Percentiles rank a stretch among this genome's conserved stretches.
phyloP scores from a whole-genome alignment of 768 basidiomycete genomes.

The Psilocybe azurescens region DNA sequence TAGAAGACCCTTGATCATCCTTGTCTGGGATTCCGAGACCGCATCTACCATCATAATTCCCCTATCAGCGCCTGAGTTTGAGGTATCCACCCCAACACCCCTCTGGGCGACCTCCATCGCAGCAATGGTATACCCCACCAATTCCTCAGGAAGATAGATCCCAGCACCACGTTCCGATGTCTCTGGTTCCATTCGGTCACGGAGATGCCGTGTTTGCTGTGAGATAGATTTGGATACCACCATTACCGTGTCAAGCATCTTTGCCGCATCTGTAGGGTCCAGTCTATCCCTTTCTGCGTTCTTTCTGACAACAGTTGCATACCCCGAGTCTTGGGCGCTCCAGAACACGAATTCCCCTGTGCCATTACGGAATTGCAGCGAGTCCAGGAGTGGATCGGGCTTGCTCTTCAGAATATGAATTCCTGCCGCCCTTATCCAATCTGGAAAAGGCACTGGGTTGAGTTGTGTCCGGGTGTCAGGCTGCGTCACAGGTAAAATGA shows the following conservation, averaged over 20 bases:
- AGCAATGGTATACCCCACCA: constrained; percentile 87
- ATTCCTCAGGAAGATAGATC: constrained; percentile 90
- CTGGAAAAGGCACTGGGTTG: constrained; percentile 71
- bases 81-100: constrained; percentile 53
- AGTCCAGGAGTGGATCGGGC: constrained; percentile 73
- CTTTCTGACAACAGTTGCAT: constrained; percentile 57
- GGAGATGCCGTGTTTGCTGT: constrained; percentile 82
- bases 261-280: constrained; percentile 63
- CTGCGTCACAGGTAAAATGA: constrained; percentile 82
- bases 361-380: constrained; percentile 76
- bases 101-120: constrained; percentile 82
- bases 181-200: constrained; percentile 78
- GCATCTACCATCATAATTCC: constrained; percentile 66
- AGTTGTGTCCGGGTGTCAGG: constrained; percentile 49
- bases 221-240: constrained; percentile 79
- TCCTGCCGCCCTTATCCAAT: constrained; percentile 90
- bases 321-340: constrained; percentile 81
- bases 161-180: constrained; percentile 78
- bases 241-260: constrained; percentile 90
- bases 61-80: constrained; percentile 14
- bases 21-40: constrained; percentile 76
- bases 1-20: constrained; percentile 80
- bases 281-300: constrained; percentile 54
- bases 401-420: constrained; percentile 88
- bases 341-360: constrained; percentile 92